Conservation (phyloP, 1,139 yeast species). For the Yamadazyma trypodendri region DNA sequence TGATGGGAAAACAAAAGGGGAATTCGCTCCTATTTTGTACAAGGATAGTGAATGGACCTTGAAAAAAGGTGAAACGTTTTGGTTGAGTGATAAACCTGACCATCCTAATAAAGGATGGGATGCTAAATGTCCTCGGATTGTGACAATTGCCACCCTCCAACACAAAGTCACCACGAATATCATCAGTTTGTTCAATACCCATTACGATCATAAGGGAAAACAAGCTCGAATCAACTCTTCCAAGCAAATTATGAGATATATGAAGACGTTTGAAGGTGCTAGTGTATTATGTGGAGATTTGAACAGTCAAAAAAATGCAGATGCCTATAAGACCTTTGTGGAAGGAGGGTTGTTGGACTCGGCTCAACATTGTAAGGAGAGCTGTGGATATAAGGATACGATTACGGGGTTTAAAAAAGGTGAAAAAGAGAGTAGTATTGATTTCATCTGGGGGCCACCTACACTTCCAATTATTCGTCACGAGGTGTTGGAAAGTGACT, state of each 20-base stretch:
- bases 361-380: constrained; percentile 18
- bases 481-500: constrained; percentile 32
- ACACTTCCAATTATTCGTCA: constrained; percentile 28
- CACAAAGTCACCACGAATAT: constrained; percentile 21
- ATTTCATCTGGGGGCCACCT: constrained; percentile 30
- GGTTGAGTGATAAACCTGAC: constrained; percentile 44
- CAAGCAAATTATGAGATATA: constrained; percentile 30
- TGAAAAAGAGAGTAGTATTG: constrained; percentile 22
- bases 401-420: constrained; percentile 37
- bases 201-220: constrained; percentile 43
- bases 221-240: constrained; percentile 34
- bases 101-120: constrained; percentile 43
- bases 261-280: constrained; percentile 26
- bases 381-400: constrained; percentile 29
- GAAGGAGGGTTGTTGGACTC: constrained; percentile 25
- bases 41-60: constrained; percentile 29
- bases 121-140: constrained; percentile 43
- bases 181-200: constrained; percentile 42
- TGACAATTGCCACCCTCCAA: constrained; percentile 36
- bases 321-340: constrained; percentile 22
- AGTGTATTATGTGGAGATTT: constrained; percentile 30
- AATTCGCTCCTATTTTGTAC: constrained; percentile 45
- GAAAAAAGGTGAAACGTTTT: constrained; percentile 35
- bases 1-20: constrained; percentile 45
- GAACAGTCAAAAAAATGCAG: constrained; percentile 16